Percentiles rank a stretch among this genome's conserved stretches.
Evolutionary conservation across 768 basidiomycete species (phyloP).

Genomic region (Clavulina sp.): DNA sequence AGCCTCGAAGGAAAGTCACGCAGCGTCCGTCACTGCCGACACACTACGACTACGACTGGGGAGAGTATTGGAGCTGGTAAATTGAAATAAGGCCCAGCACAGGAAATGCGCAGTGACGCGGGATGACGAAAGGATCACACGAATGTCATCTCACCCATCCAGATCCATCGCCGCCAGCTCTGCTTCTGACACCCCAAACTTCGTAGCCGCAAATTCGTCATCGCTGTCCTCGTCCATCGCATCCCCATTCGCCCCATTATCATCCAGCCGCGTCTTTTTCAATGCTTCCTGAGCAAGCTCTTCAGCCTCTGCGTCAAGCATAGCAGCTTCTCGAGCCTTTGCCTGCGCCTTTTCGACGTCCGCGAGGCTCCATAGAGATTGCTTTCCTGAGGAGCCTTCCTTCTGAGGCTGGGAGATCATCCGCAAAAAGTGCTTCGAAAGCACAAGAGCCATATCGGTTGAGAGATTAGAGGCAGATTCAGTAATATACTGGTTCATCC

Average conservation of each 20-base stretch:
- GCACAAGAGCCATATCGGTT: slow-evolving; percentile 89
- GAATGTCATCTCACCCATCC: neutral
- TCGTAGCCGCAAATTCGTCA: slow-evolving; percentile 19
- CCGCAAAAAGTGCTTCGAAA: slow-evolving; percentile 93
- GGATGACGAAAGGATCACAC: too few relatives aligned
- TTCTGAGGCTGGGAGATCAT: slow-evolving; percentile 97
- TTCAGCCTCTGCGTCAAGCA: slow-evolving; percentile 26
- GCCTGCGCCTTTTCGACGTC: slow-evolving; percentile 76
- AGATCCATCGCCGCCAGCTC: slow-evolving; percentile 5
- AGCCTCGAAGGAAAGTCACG: too few relatives aligned
- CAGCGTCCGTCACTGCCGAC: too few relatives aligned
- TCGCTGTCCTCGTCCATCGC: slow-evolving; percentile 37
- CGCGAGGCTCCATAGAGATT: slow-evolving; percentile 88
- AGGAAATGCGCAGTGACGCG: too few relatives aligned
- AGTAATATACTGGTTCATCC: slow-evolving; percentile 99
- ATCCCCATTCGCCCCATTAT: slow-evolving; percentile 18
- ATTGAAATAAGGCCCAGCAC: too few relatives aligned
- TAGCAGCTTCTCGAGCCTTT: slow-evolving; percentile 52
- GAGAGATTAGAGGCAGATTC: slow-evolving; percentile 94
- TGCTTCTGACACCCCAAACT: slow-evolving; percentile 28
- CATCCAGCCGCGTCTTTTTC: slow-evolving; percentile 19
- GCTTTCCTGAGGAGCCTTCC: slow-evolving; percentile 74
- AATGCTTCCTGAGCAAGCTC: slow-evolving; percentile 6
- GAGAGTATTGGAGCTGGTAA: too few relatives aligned
- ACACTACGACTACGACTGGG: too few relatives aligned